These are phyloP conservation scores for Xerocomus amazonicus DNA, from an alignment of 1,284 basidiomycete genomes.

Conservation along the genomic window DNA sequence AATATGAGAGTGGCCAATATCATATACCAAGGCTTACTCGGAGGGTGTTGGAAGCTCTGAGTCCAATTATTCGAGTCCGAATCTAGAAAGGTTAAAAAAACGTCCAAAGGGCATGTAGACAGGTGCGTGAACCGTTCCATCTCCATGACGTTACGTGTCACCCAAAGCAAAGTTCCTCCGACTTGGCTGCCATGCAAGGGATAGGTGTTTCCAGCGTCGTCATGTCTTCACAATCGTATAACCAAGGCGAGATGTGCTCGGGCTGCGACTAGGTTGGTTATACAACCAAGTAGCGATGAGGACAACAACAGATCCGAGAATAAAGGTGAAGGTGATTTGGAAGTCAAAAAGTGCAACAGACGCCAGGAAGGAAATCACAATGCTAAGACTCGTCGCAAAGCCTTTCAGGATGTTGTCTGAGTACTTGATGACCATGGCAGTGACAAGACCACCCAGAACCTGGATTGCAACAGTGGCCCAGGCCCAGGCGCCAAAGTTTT, in stretches of 20 bases:
- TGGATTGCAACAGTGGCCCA: slow-evolving; percentile 89
- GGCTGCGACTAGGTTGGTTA: slow-evolving; percentile 57
- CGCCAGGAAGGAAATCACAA: slow-evolving; percentile 90
- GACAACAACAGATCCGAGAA: slow-evolving; percentile 79
- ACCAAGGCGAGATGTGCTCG: slow-evolving; percentile 22
- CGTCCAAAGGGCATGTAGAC: slow-evolving; percentile 21
- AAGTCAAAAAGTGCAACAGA: slow-evolving; percentile 88
- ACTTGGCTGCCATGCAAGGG: background rate
- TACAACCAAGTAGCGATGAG: slow-evolving; percentile 88
- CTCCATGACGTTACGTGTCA: no score
- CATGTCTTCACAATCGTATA: slow-evolving; percentile 30
- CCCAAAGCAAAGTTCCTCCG: background rate
- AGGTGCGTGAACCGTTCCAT: slow-evolving; percentile 24
- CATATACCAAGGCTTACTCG: slow-evolving; percentile 18
- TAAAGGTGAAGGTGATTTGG: slow-evolving; percentile 79
- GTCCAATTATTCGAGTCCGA: slow-evolving; percentile 27
- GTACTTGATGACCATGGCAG: slow-evolving; percentile 85
- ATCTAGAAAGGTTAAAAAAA: slow-evolving; percentile 23
- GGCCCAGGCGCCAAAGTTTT: slow-evolving; percentile 85
- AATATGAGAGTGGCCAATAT: slow-evolving; percentile 20
- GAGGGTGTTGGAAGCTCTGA: slow-evolving; percentile 12
- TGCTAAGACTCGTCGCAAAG: slow-evolving; percentile 90
- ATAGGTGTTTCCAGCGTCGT: slow-evolving; percentile 9
- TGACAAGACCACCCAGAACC: slow-evolving; percentile 87
- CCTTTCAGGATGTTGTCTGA: slow-evolving; percentile 90